Conservation (phyloP, 1,284 basidiomycete genomes). For the Anthracocystis setariae region DNA sequence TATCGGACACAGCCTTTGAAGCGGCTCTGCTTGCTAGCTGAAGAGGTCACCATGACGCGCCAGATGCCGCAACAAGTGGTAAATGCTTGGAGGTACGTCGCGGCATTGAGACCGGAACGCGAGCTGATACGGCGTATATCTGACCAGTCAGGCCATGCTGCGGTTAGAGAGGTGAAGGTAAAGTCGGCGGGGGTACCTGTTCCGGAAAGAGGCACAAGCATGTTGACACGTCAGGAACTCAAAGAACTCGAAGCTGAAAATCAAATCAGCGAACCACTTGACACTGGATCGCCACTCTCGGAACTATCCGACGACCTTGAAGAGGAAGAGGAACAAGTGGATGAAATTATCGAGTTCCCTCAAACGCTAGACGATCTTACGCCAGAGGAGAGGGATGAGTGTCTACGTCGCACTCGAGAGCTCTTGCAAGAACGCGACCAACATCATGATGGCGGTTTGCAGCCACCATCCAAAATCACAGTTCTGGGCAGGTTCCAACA, state of each 20-base stretch:
- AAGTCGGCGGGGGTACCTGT: too few species aligned
- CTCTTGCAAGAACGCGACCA: slow-evolving; percentile 1
- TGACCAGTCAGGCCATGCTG: too few species aligned
- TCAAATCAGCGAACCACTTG: background rate
- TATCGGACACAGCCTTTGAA: background rate
- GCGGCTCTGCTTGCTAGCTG: slow-evolving; percentile 6
- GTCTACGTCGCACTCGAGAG: slow-evolving; percentile 3
- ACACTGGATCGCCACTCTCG: slow-evolving; percentile 24
- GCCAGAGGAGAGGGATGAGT: slow-evolving; percentile 3
- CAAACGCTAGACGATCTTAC: slow-evolving; percentile 6
- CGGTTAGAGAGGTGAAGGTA: too few species aligned
- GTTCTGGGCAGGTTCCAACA: slow-evolving; percentile 1
- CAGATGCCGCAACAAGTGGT: too few species aligned
- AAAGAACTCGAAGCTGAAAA: background rate
- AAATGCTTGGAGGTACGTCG: too few species aligned
- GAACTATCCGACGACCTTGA: slow-evolving; percentile 1
- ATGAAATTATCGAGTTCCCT: slow-evolving; percentile 1
- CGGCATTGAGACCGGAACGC: too few species aligned
- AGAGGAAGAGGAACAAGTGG: slow-evolving; percentile 8
- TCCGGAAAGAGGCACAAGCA: too few species aligned
- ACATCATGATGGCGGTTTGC: background rate
- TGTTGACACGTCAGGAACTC: too few species aligned
- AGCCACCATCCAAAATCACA: background rate
- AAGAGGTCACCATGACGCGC: too few species aligned
- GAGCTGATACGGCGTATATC: too few species aligned